Base-by-base conservation (phyloP, 352 stramenopile species). In the Globisporangium splendens region DNA sequence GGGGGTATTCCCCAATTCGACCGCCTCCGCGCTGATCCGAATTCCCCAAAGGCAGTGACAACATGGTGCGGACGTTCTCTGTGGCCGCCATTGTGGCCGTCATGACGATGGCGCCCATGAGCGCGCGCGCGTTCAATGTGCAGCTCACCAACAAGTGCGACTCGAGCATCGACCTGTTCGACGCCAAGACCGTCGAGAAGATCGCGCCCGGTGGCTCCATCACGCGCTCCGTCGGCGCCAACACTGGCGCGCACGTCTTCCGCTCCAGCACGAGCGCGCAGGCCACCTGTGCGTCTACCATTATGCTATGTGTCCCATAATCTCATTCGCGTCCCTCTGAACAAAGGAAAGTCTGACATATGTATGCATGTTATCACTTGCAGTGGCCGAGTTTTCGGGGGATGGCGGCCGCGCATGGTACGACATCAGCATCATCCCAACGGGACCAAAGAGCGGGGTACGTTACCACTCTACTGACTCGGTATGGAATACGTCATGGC, bases 391-490 rank as follows among this genome's bases (percentile, higher is more conserved):
- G 61, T 91, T 91, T 51, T 89, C 81, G 17, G 71, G 65, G 3
- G 75, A 84, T 48, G 70, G 68, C 43, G 71, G 69, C 33, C 66
- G 60, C 38, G 65, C 70, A 15, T 91, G 82, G 79, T 91, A 75
- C 64, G 82, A 89, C 52, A 89, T 91, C 67, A 88, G 75, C 44
- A 91, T 87, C 59, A 89, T 91, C 68, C 82, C 82, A 5, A 89
- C 80, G 6, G 71, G 79, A 3, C 61, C 72, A 3, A 66, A 61
- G 49, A 65, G 66, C 54, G 73, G 65, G 0, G 66, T 73, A 65
- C 35, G 66, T 73, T 44, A 12, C 28, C 41, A 8, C 10, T 35
- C 28, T 35, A 35, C 3, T 10, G 28, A 35, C n/a, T n/a, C 7
- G 11, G 44, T 12, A 13, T 63, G 38, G 56, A 61, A 7, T 20